Evolutionary conservation across 345 rosid species (phyloP), one percentile per base, ranked within the genome.

Genomic region (Sapria himalayana): DNA sequence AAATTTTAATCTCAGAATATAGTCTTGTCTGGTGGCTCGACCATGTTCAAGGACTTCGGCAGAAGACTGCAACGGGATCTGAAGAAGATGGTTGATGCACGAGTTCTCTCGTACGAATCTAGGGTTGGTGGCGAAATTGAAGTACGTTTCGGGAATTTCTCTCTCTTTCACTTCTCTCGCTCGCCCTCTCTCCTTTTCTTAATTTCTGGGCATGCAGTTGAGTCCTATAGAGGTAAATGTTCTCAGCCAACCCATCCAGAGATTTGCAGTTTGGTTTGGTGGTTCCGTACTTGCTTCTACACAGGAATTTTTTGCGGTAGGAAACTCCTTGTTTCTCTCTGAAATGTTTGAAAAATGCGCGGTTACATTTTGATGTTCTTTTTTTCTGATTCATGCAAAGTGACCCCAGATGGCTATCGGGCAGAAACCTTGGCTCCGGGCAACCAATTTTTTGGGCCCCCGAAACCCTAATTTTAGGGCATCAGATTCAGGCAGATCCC

Each of bases 231-330:
- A 89, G 65, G 98, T 89, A 39, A 79, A 89, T 55, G 95, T 89
- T 1, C 78, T 82, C 55, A 89, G 94, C 62, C 85, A 82, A 51
- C 85, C 98, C 42, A 79, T 89, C 48, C 98, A 89, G 60, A 74
- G 69, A 58, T 89, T 68, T 63, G 98, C 98, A 0, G 98, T 89
- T 50, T 89, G 98, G 98, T 89, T 89, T 60, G 98, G 94, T 25
- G 95, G 98, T 61, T 89, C 98, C 24, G 93, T 89, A 49, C 91
- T 89, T 39, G 93, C 91, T 43, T 89, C 98, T 22, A 89, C 98
- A 18, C 95, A 93, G 14, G 98, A 89, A 70, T 89, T 82, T 69
- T 89, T 67, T 15, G 78, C 66, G 62, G 94, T 74, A 76, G 25
- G 69, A 19, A 48, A 57, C n/a, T 53, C 56, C 22, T 35, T 5